Evolutionary conservation across 305 asterid genomes (phyloP).

Genomic region (Fraxinus paxiana): DNA sequence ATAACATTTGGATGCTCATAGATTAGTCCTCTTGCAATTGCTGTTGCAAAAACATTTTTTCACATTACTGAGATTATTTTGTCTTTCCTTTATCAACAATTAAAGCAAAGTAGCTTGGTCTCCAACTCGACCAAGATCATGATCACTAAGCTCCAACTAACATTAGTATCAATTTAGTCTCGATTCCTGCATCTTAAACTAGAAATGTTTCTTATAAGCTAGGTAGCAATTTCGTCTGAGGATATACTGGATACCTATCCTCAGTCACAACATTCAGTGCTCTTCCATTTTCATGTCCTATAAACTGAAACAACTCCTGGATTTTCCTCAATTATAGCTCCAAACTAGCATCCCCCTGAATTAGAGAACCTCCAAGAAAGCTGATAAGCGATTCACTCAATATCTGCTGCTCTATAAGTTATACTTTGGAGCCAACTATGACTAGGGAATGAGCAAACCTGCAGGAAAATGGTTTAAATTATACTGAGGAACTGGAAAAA

Average conservation of each 20-base stretch:
- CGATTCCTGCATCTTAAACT: conserved; percentile 57
- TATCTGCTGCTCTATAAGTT: conserved; percentile 67
- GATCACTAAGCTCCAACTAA: conserved; percentile 67
- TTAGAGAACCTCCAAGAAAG: conserved; percentile 74
- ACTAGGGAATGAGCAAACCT: conserved; percentile 95
- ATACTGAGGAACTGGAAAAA: conserved; percentile 2
- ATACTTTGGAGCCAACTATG: conserved; percentile 72
- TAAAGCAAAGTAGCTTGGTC: conserved; percentile 78
- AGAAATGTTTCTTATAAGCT: conserved; percentile 61
- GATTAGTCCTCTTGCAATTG: neutral
- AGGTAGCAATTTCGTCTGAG: conserved; percentile 80
- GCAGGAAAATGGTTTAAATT: conserved; percentile 31
- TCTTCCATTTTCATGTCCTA: conserved; percentile 71
- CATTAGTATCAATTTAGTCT: conserved; percentile 50
- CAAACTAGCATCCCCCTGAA: conserved; percentile 83
- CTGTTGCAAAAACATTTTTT: neutral
- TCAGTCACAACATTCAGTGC: conserved; percentile 52
- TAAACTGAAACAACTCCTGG: conserved; percentile 61
- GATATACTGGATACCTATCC: conserved; percentile 47
- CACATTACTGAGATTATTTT: neutral
- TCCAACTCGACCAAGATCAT: conserved; percentile 90
- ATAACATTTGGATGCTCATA: neutral
- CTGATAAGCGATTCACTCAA: conserved; percentile 51
- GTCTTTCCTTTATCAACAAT: conserved; percentile 42
- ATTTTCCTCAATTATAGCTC: conserved; percentile 65